A percentile compares a stretch with the other conserved stretches of the same genome.
Evolutionary conservation across 78 protist genomes (phyloP).

Genomic region (Tieghemostelium lacteum): DNA sequence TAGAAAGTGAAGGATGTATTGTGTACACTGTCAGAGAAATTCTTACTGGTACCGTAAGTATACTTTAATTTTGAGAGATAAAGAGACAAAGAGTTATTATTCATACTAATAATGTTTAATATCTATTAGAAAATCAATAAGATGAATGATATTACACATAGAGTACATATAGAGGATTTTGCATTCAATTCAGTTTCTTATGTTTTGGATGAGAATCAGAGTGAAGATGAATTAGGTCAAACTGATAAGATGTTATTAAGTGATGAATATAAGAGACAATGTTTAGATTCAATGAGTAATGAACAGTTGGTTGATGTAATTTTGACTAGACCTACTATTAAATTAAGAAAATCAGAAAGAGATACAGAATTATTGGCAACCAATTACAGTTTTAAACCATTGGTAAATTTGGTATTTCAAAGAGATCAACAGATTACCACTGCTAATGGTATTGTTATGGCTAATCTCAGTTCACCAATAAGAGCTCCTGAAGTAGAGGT

Average conservation of each 20-base stretch:
- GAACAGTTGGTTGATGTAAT: conserved; percentile 87
- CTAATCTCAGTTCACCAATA: conserved; percentile 84
- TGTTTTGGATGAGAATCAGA: conserved; percentile 54
- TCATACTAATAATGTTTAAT: background rate
- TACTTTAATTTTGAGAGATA: background rate
- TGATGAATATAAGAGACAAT: conserved; percentile 79
- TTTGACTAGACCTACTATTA: conserved; percentile 86
- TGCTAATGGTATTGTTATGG: conserved; percentile 86
- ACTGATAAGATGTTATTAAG: conserved; percentile 41
- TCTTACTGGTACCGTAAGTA: conserved; percentile 31
- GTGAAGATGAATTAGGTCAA: conserved; percentile 41
- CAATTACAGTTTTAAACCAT: conserved; percentile 69
- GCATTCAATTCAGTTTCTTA: conserved; percentile 79
- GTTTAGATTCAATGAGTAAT: conserved; percentile 81
- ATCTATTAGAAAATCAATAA: background rate
- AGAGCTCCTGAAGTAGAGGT: conserved; percentile 88
- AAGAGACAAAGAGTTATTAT: background rate
- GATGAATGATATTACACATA: conserved; percentile 64
- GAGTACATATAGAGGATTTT: conserved; percentile 86
- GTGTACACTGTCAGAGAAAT: conserved; percentile 73
- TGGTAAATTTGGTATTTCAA: conserved; percentile 82
- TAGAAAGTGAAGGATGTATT: conserved; percentile 76
- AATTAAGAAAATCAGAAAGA: conserved; percentile 59
- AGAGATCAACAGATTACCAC: conserved; percentile 95
- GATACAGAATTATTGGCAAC: conserved; percentile 79